Evolutionary conservation across 2,329 filamentous ascomycete genomes (phyloP), one percentile per base, ranked within the genome.

Genomic region (Alternaria solani): DNA sequence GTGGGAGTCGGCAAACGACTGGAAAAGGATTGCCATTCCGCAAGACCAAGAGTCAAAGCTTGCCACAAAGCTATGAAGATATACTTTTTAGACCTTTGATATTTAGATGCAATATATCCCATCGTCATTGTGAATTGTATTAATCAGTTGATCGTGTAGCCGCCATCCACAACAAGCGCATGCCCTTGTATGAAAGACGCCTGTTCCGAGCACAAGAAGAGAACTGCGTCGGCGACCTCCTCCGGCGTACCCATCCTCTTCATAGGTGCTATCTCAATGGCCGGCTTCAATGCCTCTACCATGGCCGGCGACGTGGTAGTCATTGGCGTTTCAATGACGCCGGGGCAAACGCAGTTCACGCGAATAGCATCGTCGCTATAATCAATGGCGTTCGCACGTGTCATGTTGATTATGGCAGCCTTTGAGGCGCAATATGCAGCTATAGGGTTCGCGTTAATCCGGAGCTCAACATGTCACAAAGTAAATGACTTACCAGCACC

Each of bases 281-380:
- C 81, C 26, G 71, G 67, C 56, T 67, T 72, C 41, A 76, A 41
- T 23, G 69, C 75, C 65, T 82, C 74, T 2, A 61, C 56, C 48
- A 75, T 75, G 4, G 70, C 64, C 8, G 63, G 59, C 4, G 69
- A 71, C 54, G 75, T 72, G 8, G 62, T 67, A 0, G 67, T 63
- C 61, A 68, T 70, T 0, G 82, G 81, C 5, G 82, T 84, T 53
- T 76, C 77, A 38, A 84, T 79, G 38, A 81, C 83, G 11, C 81
- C 78, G 0, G 86, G 86, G 60, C 86, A 88, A 39, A 88, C 82
- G 18, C 84, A 86, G 65, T 89, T 89, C 64, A 89, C 83, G 51
- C 86, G 81, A 54, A 89, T 87, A 1, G 53, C 60, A 44, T 72
- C 59, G 5, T 69, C 65, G 2, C 85, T 83, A 66, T 87, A 87